Conservation (phyloP, 2,329 filamentous ascomycete genomes). For the Colletotrichum tamarilloi region DNA sequence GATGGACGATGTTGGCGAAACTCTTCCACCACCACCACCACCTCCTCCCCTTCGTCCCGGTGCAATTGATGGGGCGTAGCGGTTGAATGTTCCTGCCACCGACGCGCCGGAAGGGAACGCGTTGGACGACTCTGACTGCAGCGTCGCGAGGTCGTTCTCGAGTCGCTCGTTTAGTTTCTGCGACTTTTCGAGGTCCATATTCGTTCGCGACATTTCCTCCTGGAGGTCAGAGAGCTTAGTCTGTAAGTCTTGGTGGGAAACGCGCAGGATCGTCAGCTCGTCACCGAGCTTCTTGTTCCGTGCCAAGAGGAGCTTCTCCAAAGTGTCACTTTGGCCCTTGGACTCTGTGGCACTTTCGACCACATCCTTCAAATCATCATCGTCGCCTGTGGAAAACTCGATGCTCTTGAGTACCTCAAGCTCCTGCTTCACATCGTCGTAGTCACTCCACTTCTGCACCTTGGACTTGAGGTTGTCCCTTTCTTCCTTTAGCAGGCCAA, state of each 20-base stretch:
- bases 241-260: constrained; percentile 94
- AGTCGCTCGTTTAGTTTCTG: constrained; percentile 88
- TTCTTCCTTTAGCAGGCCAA: constrained; percentile 79
- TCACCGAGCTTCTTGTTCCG: constrained; percentile 97
- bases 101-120: constrained; percentile 91
- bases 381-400: constrained; percentile 92
- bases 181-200: constrained; percentile 86
- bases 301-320: constrained; percentile 91
- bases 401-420: constrained; percentile 97
- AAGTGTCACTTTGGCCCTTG: constrained; percentile 78
- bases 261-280: constrained; percentile 90
- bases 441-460: constrained; percentile 90
- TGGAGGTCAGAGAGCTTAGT: constrained; percentile 82
- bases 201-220: constrained; percentile 84
- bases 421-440: constrained; percentile 96
- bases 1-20: constrained; percentile 96
- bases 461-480: constrained; percentile 83
- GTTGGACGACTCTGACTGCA: constrained; percentile 88
- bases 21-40: constrained; percentile 74
- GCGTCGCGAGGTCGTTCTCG: constrained; percentile 88
- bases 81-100: constrained; percentile 90
- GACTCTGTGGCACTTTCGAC: constrained; percentile 59
- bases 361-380: constrained; percentile 65
- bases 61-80: constrained; percentile 74
- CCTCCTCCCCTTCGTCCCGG: constrained; percentile 73